Evolutionary conservation across 805 yeast genomes (phyloP), one percentile per base, ranked within the genome.

Genomic region (Ogataea ganodermae): DNA sequence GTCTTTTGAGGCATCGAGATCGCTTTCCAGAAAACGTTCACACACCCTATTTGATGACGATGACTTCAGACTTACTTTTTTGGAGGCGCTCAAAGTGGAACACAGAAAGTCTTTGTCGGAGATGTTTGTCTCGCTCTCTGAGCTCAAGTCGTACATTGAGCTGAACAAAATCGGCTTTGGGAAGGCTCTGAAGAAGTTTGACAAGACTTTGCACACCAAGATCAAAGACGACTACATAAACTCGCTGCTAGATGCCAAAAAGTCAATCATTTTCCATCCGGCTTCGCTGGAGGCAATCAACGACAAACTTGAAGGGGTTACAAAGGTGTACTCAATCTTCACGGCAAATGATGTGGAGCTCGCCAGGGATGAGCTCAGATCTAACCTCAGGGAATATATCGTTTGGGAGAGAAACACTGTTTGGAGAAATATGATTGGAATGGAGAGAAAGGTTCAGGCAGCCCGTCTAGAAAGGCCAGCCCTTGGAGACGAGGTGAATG

Each of bases 331-430:
- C 52, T 74, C 67, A 48, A 70, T 56, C 59, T 76, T 63, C 47
- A 65, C 65, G 36, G 61, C 65, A n/a, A 63, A 67, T 18, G 71
- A 68, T 49, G 59, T 69, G 37, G 75, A 73, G 7, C 48, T 62
- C 14, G 73, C 79, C 33, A 71, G 69, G 39, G 66, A 68, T 32
- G 81, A 77, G 43, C 66, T 79, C 46, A 71, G 74, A 53, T 69
- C 79, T 3, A 77, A 77, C 53, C 69, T 92, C 53, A 76, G 97
- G 53, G 99, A 92, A 59, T 96, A 92, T 65, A 87, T 92, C 28
- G 96, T 91, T 16, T 92, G 97, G 95, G 98, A 92, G 69, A 79
- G 99, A 66, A 90, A 90, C 65, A 92, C 97, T 0, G 97, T 92
- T 23, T 92, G 99, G 99, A 84, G 94, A 63, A 97, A 92, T 66